phyloP scores from a whole-genome alignment of 371 early-diverging fungal genomes.

The Rhizopus arrhizus region DNA sequence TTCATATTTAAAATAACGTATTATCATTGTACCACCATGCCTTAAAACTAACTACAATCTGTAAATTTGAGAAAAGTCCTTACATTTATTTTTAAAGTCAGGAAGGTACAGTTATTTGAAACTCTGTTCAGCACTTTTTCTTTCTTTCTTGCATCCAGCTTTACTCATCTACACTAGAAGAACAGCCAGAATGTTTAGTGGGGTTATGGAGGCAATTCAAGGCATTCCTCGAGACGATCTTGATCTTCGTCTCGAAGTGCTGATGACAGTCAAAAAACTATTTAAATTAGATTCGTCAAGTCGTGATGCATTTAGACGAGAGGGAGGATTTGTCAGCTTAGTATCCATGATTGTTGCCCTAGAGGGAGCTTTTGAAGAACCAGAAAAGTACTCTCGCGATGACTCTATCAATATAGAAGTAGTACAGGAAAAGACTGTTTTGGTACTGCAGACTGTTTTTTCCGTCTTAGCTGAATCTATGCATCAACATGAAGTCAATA shows the following conservation, averaged over 20 bases:
- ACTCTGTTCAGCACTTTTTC: background rate
- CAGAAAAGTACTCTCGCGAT: constrained; percentile 30
- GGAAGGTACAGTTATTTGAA: constrained; percentile 1
- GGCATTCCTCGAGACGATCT: constrained; percentile 58
- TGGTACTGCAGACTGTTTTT: constrained; percentile 54
- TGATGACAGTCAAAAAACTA: constrained; percentile 56
- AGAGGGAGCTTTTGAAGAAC: constrained; percentile 58
- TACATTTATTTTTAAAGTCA: constrained; percentile 5
- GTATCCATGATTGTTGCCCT: constrained; percentile 65
- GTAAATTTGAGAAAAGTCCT: background rate
- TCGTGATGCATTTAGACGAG: constrained; percentile 61
- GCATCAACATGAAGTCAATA: constrained; percentile 59
- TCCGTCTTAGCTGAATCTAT: constrained; percentile 62
- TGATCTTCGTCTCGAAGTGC: constrained; percentile 59
- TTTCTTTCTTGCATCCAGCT: background rate
- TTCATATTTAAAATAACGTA: too few relatives aligned
- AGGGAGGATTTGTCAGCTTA: constrained; percentile 67
- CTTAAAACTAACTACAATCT: background rate
- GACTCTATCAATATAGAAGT: constrained; percentile 32
- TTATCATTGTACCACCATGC: too few relatives aligned
- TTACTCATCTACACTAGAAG: constrained; percentile 1
- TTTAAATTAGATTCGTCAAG: constrained; percentile 46
- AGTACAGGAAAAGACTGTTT: constrained; percentile 24
- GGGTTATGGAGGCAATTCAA: constrained; percentile 67
- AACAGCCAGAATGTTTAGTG: constrained; percentile 36